These are phyloP conservation scores for Tetrahymena malaccensis DNA, from an alignment of 73 alveolate species.

Conservation along the genomic window DNA sequence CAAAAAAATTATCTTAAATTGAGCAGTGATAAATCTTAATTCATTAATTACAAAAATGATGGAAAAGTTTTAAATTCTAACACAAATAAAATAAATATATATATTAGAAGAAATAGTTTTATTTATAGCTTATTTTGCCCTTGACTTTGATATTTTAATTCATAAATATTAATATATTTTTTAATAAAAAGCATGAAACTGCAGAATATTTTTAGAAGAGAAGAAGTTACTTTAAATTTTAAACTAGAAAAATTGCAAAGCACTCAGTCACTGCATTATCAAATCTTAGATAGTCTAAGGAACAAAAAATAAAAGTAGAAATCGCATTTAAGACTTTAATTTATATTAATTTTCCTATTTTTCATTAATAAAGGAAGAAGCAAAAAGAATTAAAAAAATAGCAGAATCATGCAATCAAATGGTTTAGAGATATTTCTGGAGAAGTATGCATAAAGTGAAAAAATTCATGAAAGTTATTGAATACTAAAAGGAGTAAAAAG, in stretches of 20 bases:
- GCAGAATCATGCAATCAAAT: not conserved
- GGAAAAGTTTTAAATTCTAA: too few relatives aligned
- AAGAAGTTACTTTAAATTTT: constrained; percentile 18
- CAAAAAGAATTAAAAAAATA: constrained; percentile 5
- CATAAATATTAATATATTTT: not conserved
- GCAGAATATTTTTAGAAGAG: constrained; percentile 18
- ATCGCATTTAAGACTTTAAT: not conserved
- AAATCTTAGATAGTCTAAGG: constrained; percentile 4
- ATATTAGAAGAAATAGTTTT: too few relatives aligned
- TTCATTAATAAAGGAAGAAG: not conserved
- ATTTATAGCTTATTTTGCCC: too few relatives aligned
- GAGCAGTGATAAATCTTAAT: too few relatives aligned
- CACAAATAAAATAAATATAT: too few relatives aligned
- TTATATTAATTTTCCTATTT: not conserved
- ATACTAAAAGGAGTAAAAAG: not conserved
- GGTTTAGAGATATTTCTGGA: not conserved
- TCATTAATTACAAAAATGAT: too few relatives aligned
- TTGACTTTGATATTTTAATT: too few relatives aligned
- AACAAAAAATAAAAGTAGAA: constrained; percentile 15
- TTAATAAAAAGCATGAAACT: constrained; percentile 10
- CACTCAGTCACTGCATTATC: constrained; percentile 13
- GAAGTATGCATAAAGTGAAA: not conserved
- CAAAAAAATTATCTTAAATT: too few relatives aligned
- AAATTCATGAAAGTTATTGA: not conserved
- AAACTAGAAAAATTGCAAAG: constrained; percentile 22